phyloP scores from a whole-genome alignment of 106 monocot species.

The Acorus calamus region DNA sequence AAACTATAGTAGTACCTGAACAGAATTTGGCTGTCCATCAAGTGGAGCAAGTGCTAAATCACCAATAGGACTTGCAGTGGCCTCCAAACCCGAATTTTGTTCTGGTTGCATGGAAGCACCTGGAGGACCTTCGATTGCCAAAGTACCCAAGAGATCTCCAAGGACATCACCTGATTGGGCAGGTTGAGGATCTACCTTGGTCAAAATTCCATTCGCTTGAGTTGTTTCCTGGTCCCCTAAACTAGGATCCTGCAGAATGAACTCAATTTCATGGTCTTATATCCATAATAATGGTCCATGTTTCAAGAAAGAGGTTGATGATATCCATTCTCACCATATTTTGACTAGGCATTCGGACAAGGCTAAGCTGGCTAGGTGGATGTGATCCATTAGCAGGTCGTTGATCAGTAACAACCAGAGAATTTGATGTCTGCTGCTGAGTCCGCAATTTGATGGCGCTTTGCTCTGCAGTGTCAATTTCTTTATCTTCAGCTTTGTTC shows the following conservation, averaged over 20 bases:
- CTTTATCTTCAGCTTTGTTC: slow-evolving; percentile 86
- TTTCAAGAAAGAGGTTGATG: too few species aligned
- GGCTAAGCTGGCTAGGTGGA: slow-evolving; percentile 49
- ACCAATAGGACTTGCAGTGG: slow-evolving; percentile 28
- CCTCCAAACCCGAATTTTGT: slow-evolving; percentile 35
- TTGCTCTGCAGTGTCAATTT: slow-evolving; percentile 95
- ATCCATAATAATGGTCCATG: too few species aligned
- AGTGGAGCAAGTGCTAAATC: slow-evolving; percentile 69
- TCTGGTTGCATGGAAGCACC: slow-evolving; percentile 22
- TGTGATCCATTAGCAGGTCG: slow-evolving; percentile 57
- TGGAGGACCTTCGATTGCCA: slow-evolving; percentile 84
- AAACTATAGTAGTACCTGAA: slow-evolving; percentile 52
- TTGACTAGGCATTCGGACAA: slow-evolving; percentile 67
- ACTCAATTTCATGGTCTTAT: slow-evolving; percentile 1
- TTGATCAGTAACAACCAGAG: slow-evolving; percentile 76
- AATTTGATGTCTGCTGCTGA: slow-evolving; percentile 91
- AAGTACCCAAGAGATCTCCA: slow-evolving; percentile 82
- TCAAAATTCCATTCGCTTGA: slow-evolving; percentile 49
- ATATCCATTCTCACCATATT: slow-evolving; percentile 35
- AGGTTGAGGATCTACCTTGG: slow-evolving; percentile 38
- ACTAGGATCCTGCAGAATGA: slow-evolving; percentile 43
- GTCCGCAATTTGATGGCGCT: slow-evolving; percentile 87
- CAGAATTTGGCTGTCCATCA: slow-evolving; percentile 52
- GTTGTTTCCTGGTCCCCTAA: slow-evolving; percentile 29
- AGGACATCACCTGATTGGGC: slow-evolving; percentile 58